Base-by-base conservation (phyloP, 805 yeast genomes). In the Cyberlindnera petersonii region DNA sequence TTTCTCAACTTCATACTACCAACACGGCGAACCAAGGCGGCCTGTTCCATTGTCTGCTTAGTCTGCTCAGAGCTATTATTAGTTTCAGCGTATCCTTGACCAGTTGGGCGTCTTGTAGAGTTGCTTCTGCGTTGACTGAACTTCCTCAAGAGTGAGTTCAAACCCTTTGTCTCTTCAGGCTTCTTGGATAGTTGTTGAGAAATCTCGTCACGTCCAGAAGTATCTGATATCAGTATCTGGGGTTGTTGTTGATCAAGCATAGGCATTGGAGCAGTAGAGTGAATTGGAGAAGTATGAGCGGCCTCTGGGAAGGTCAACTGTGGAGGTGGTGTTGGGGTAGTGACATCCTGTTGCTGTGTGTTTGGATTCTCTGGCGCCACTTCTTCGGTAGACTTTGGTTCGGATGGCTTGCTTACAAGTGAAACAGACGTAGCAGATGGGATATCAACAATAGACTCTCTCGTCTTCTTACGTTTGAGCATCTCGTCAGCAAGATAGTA, bases 401-500 rank as follows among this genome's bases (percentile, higher is more conserved):
- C 24, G 14, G 24, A 19, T 19, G 15, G 24, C 8, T n/a, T 30
- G 7, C 17, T 7, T 9, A 31, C 9, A 33, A 24, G 33, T 22
- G 47, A 18, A n/a, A 41, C 39, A 33, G 46, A 27, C 14, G 35
- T 24, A 4, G 44, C 38, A 10, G 29, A 21, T 26, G 58, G 56
- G n/a, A 53, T 39, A 36, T 56, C 58, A 23, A 48, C 24, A 58
- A 56, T 50, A 44, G 66, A 37, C 60, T 72, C 77, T 61, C 82
- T 79, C 6, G 79, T 77, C 48, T 64, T 66, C 63, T 80, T 82
- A 40, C 96, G 74, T 54, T 74, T 78, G 46, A 72, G 58, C 82
- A 86, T 85, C 63, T 93, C 98, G 37, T 77, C 81, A 14, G 88
- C 95, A 47, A 93, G 70, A 55, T 77, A 82, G 59, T 93, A 93